phyloP scores from a whole-genome alignment of 129 eudicot genomes.

The Chrysanthemum makinoi region DNA sequence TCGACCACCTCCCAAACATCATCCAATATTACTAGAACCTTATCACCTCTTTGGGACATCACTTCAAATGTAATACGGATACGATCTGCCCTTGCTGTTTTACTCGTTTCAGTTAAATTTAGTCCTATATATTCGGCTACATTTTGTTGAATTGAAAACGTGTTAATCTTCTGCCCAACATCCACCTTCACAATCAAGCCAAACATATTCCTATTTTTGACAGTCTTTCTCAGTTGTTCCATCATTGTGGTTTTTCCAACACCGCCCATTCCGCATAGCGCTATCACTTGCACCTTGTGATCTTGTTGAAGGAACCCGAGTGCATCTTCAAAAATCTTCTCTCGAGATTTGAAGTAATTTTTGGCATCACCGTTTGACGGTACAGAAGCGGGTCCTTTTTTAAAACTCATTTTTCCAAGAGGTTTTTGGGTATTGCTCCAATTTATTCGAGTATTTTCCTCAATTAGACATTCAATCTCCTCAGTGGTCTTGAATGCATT shows the following conservation, averaged over 20 bases:
- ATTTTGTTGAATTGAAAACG: not conserved
- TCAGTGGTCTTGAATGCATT: not conserved
- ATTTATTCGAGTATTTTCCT: not conserved
- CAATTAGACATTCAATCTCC: not conserved
- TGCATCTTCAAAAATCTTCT: not conserved
- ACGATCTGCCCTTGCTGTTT: constrained; percentile 11
- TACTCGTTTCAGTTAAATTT: not conserved
- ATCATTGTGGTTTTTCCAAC: constrained; percentile 29
- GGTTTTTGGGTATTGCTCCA: constrained; percentile 9
- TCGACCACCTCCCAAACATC: too few species aligned
- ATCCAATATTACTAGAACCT: too few species aligned
- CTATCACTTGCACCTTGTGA: not conserved
- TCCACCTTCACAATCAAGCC: constrained; percentile 4
- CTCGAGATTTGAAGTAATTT: constrained; percentile 15
- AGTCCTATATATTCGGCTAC: not conserved
- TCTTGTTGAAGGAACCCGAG: constrained; percentile 11
- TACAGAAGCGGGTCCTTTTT: not conserved
- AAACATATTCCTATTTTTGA: not conserved
- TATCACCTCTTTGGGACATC: too few species aligned
- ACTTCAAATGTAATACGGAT: not conserved
- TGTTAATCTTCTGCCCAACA: not conserved
- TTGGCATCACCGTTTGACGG: not conserved
- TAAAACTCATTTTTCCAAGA: not conserved
- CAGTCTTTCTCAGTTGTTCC: constrained; percentile 17
- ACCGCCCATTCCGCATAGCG: constrained; percentile 29